Base-by-base conservation (phyloP, 164 flowering plant species). In the Nelumbo lutea region DNA sequence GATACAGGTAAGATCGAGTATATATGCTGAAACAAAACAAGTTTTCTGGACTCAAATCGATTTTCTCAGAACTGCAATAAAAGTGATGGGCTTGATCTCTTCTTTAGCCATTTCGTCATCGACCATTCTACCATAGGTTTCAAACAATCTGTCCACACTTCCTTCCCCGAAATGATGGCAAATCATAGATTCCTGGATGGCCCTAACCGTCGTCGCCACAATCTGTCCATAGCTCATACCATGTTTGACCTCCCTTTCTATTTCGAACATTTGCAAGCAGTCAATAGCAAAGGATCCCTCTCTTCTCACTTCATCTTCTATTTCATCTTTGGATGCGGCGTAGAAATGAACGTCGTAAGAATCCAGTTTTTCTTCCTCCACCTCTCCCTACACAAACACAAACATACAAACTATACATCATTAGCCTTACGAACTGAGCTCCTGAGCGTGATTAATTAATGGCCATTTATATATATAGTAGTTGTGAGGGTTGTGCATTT, bases 141-240 rank as follows among this genome's bases (percentile, higher is more conserved):
- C 75, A 78, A 93, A 90, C 70, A 93, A 71, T n/a, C 42, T 5
- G 69, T 93, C 92, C 38, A 86, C 15, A 41, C 88, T 84, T 47
- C 47, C 80, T 55, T 82, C 86, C 3, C 97, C 96, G 61, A 93
- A 93, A 61, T 93, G 97, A 64, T 81, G 77, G 40, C 67, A 9
- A 1, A 93, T 70, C 88, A 87, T 80, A 0, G 93, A 79, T 70
- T 89, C 97, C 66, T 90, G 96, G 59, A 93, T 83, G 0, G 96
- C 89, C 70, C 97, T 85, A 4, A 90, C 88, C 0, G 92, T 72
- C 78, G 11, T 86, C 0, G 96, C 90, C 5, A 88, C 84, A 0
- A 42, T 74, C 27, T 56, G 69, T 9, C 96, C 96, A 51, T 85
- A 77, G 74, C 81, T 82, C 43, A n/a, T 41, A 2, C 62, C 78